phyloP scores from a whole-genome alignment of 495 filamentous ascomycete species.

The Cetradonia linearis region DNA sequence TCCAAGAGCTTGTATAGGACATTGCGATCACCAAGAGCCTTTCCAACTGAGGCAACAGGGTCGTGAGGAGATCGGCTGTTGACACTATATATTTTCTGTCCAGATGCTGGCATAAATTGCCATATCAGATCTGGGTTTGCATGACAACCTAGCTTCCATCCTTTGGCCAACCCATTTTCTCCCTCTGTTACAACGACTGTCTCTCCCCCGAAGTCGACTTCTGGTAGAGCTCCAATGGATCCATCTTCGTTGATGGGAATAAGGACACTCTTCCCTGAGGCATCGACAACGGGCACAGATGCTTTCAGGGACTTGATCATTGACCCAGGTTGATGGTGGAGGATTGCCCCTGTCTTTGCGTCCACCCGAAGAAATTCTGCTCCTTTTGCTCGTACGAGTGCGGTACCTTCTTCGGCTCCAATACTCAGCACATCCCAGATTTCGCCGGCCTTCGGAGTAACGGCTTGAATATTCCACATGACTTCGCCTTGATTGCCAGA shows the following conservation, averaged over 20 bases:
- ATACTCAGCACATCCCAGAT: constrained; percentile 63
- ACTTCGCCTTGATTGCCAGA: constrained; percentile 62
- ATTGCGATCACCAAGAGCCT: constrained; percentile 78
- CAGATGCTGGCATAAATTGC: constrained; percentile 59
- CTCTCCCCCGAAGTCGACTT: constrained; percentile 11
- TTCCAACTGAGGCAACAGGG: constrained; percentile 87
- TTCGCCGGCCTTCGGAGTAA: constrained; percentile 40
- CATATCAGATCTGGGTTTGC: constrained; percentile 50
- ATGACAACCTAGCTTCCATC: constrained; percentile 38
- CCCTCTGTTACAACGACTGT: constrained; percentile 51
- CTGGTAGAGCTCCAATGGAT: constrained; percentile 13
- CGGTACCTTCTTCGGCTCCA: constrained; percentile 43
- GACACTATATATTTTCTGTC: constrained; percentile 57
- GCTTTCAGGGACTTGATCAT: constrained; percentile 16
- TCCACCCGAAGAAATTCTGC: constrained; percentile 38
- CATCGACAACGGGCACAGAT: constrained; percentile 16
- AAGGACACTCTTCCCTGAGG: constrained; percentile 14
- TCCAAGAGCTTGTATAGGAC: constrained; percentile 97
- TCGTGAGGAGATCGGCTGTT: constrained; percentile 64
- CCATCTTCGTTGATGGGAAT: constrained; percentile 23
- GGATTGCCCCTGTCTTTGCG: constrained; percentile 37
- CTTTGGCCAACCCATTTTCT: constrained; percentile 49
- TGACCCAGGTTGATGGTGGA: constrained; percentile 28
- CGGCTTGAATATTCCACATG: constrained; percentile 60
- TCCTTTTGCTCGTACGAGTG: constrained; percentile 27